Percentiles rank a stretch among this genome's conserved stretches.
Evolutionary conservation across 345 rosid species (phyloP).

Genomic region (Cardamine occulta): DNA sequence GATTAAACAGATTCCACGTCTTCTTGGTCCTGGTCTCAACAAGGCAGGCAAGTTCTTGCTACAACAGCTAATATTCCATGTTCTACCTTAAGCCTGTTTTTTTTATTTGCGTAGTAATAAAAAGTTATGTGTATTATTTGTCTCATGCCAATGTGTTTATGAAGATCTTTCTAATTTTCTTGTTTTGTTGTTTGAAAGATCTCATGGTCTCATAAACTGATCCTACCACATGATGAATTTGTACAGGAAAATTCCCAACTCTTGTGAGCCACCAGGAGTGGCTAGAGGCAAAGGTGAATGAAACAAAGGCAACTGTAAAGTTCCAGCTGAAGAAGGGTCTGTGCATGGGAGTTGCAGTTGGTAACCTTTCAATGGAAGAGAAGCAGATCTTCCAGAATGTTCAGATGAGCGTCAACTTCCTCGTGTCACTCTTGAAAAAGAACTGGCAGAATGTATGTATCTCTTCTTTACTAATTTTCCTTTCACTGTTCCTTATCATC

Average conservation of each 20-base stretch:
- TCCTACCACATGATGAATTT: neutral
- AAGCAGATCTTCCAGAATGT: constrained; percentile 74
- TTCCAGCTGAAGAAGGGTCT: constrained; percentile 68
- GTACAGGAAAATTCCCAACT: constrained; percentile 74
- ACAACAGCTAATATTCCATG: neutral
- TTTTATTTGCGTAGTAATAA: no score
- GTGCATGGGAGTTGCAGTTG: constrained; percentile 74
- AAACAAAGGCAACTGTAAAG: constrained; percentile 63
- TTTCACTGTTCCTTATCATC: constrained; percentile 19
- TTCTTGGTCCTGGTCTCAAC: constrained; percentile 76
- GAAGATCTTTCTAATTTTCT: neutral
- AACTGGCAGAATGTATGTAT: constrained; percentile 61
- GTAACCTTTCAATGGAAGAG: constrained; percentile 63
- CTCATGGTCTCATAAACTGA: neutral
- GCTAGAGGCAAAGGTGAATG: constrained; percentile 61
- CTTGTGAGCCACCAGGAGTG: constrained; percentile 66
- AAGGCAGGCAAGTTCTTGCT: constrained; percentile 66
- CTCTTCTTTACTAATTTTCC: neutral
- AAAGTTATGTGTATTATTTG: neutral
- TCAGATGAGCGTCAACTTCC: constrained; percentile 64
- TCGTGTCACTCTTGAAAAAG: constrained; percentile 66
- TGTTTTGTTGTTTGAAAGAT: constrained; percentile 37
- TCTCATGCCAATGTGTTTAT: neutral
- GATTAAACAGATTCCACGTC: constrained; percentile 73
- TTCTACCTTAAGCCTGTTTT: no score